phyloP scores from a whole-genome alignment of 371 early-diverging fungal species.

The Zopfochytrium polystomum region DNA sequence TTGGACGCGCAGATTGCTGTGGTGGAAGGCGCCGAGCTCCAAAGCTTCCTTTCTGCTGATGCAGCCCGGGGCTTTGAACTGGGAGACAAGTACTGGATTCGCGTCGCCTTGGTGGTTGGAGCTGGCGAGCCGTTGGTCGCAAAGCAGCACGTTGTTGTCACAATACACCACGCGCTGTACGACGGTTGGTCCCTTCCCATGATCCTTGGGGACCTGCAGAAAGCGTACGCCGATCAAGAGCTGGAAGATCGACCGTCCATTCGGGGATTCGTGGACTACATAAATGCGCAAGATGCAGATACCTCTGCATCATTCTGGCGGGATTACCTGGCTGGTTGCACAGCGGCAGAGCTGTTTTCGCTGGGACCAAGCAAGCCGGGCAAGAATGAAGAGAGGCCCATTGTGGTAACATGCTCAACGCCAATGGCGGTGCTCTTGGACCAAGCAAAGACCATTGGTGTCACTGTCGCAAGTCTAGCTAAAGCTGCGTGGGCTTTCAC shows the following conservation, averaged over 20 bases:
- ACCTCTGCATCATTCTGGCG: no score
- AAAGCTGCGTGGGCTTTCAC: constrained; percentile 29
- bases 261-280: constrained; percentile 17
- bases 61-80: no score
- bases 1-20: no score
- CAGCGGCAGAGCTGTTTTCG: neutral
- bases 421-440: no score
- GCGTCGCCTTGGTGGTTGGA: no score
- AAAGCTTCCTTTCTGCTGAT: no score
- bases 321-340: no score
- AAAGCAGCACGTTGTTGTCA: constrained; percentile 21
- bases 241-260: constrained; percentile 12
- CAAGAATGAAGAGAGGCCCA: constrained; percentile 6
- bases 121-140: no score
- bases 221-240: neutral
- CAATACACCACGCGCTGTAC: constrained; percentile 38
- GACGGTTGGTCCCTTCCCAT: constrained; percentile 34
- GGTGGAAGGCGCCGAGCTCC: no score
- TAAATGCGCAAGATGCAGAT: no score
- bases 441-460: neutral
- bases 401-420: no score
- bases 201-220: constrained; percentile 25
- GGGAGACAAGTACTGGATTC: no score
- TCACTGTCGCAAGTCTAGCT: constrained; percentile 12
- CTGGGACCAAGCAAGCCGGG: neutral